Base-by-base conservation (phyloP, 2,329 filamentous ascomycete genomes). In the Hymenoscyphus scutula region DNA sequence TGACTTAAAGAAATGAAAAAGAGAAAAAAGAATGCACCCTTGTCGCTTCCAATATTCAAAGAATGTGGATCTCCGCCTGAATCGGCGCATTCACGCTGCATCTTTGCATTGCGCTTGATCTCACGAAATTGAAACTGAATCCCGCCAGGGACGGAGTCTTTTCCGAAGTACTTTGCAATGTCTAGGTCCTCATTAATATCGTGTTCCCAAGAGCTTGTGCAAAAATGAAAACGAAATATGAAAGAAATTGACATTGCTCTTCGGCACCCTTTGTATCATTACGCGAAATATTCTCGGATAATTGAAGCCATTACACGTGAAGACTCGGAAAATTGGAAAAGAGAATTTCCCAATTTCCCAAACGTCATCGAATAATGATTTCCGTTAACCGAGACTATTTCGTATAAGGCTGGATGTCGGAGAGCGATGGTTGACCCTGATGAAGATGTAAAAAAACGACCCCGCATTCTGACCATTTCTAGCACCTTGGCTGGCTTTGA, bases 41-140 rank as follows among this genome's bases (percentile, higher is more conserved):
- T 51, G 23, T 53, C 45, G 10, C 59, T 53, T 32, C 17, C 65
- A 56, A 73, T 67, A 10, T 32, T 53, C 6, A 73, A 55, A 19
- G 55, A 56, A 32, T 66, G 60, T n/a, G 84, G 81, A 67, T 83
- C 78, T 53, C 78, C 74, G 29, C 80, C 81, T 1, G 74, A 72
- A 25, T 76, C 74, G n/a, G 79, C 77, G 2, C 79, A 79, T 2
- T 75, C 69, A 51, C 77, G 76, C 53, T 86, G 78, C 2, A 73
- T 74, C 45, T 82, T 79, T 32, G 81, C 84, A 32, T 84, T 77
- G 38, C 76, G 77, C 73, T 84, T 85, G 74, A 87, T 80, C 27
- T 72, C 64, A 1, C 84, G 80, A 69, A 88, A 86, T 69, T 87
- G 84, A 71, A 84, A 88, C 67, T 81, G 79, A n/a, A 87, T 80